Percentiles rank a stretch among this genome's conserved stretches.
These are phyloP conservation scores for Coniferiporia weirii DNA, from an alignment of 1,284 basidiomycete genomes.

Conservation along the genomic window DNA sequence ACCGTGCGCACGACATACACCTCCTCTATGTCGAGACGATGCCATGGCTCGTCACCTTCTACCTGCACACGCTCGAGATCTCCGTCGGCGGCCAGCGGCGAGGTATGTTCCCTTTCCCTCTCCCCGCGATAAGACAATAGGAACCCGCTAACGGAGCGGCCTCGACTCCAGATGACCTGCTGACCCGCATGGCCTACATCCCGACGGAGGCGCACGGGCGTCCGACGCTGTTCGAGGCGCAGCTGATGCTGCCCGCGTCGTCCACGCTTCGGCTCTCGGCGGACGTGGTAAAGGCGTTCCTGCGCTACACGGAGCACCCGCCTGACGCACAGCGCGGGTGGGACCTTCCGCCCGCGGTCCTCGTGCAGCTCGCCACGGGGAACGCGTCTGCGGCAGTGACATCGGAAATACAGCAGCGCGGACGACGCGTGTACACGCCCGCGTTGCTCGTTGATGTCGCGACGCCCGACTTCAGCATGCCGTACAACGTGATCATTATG, in stretches of 20 bases:
- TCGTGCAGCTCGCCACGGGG: conserved; percentile 41
- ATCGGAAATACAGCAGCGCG: conserved; percentile 18
- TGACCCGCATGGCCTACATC: conserved; percentile 59
- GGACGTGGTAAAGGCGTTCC: conserved; percentile 79
- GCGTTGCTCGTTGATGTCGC: conserved; percentile 85
- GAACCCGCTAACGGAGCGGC: conserved; percentile 14
- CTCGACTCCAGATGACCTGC: conserved; percentile 45
- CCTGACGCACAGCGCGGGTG: conserved; percentile 95
- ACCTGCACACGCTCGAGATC: conserved; percentile 72
- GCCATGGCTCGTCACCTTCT: conserved; percentile 90
- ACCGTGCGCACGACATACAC: conserved; percentile 41
- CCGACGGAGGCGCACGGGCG: conserved; percentile 65
- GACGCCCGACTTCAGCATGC: conserved; percentile 98
- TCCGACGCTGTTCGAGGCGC: conserved; percentile 71
- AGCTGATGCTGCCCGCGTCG: conserved; percentile 65
- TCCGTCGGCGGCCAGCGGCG: conserved; percentile 34
- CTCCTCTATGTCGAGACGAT: conserved; percentile 85
- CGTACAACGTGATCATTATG: conserved; percentile 98
- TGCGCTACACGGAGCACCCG: conserved; percentile 93
- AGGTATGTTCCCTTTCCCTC: conserved; percentile 34
- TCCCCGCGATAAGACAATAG: not conserved
- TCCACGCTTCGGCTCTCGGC: conserved; percentile 63
- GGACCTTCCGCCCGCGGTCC: conserved; percentile 82
- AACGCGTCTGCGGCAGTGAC: conserved; percentile 5
- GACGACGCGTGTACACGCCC: conserved; percentile 66